These are phyloP conservation scores for Ascochyta lentis DNA, from an alignment of 2,329 filamentous ascomycete species.

Conservation along the genomic window DNA sequence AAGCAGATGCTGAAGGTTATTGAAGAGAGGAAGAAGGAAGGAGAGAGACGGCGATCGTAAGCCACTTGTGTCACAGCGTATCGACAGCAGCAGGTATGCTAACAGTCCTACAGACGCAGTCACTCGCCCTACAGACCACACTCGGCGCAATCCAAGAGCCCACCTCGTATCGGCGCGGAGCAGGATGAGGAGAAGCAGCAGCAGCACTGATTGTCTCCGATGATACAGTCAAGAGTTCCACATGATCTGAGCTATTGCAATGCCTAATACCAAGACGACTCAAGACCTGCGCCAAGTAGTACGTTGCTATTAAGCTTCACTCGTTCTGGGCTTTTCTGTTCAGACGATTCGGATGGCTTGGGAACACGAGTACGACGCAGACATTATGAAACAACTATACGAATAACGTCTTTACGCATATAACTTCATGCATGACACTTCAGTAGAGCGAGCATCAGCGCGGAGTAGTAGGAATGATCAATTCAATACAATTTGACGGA, in stretches of 20 bases:
- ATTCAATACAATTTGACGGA: background rate
- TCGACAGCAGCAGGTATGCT: background rate
- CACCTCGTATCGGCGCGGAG: constrained; percentile 49
- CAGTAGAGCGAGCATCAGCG: constrained; percentile 8
- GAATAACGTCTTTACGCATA: background rate
- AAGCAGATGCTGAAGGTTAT: constrained; percentile 94
- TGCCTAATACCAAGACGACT: background rate
- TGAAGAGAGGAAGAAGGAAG: constrained; percentile 84
- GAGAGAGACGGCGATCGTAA: constrained; percentile 81
- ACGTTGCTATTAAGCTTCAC: background rate
- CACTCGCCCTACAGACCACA: constrained; percentile 43
- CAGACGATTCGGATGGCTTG: background rate
- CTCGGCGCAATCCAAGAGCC: constrained; percentile 43
- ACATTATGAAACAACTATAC: constrained; percentile 5
- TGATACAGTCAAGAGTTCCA: background rate
- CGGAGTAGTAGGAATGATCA: background rate
- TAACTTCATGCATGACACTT: background rate
- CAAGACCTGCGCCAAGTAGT: background rate
- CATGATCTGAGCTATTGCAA: background rate
- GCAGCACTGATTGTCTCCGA: constrained; percentile 1
- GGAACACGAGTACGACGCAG: background rate
- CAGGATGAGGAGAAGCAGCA: constrained; percentile 19
- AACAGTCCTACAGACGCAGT: constrained; percentile 35
- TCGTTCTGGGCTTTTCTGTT: background rate
- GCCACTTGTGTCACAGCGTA: constrained; percentile 46